Base-by-base conservation (phyloP, 305 asterid species). In the Coffea humblotiana region DNA sequence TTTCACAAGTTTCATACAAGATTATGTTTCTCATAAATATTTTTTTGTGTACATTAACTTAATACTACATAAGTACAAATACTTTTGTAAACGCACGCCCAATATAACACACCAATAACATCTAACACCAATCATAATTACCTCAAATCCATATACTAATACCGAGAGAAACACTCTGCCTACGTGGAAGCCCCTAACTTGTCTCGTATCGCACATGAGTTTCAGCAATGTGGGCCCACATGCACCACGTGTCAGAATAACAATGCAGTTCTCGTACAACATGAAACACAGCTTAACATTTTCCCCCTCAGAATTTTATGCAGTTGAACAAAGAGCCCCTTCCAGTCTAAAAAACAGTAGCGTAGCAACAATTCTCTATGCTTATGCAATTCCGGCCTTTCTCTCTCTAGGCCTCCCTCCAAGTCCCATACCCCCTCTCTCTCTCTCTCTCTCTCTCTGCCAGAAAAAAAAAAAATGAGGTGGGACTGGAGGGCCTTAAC, bases 391-490 rank as follows among this genome's bases (percentile, higher is more conserved):
- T 63, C 78, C 32, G 15, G 8, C 52, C 4, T 72, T 15, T 63
- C 82, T 79, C 83, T 83, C 88, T 79, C 85, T 0, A 8, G 23
- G 49, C 48, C 40, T 2, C 61, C 49, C 70, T 1, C 21, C 5
- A 9, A 8, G 16, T 23, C 1, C 52, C 8, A 67, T 15, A 45
- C 80, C 78, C 84, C 82, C 88, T 79, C 85, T 76, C 75, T 51
- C 58, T 13, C 2, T 0, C 13, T 23, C 63, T 25, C 25, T 2
- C 64, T 66, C 71, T 14, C 45, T 13, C 23, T 9, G 18, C 2
- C 64, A 6, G 21, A 54, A 10, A 10, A 49, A 48, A 48, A 14
- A 72, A 87, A 79, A 78, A 89, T 90, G 94, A 88, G 69, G 85
- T 81, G 78, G 80, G 82, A 49, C 72, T 76, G 48, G 79, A 80